A percentile compares a stretch with the other conserved stretches of the same genome.
These are phyloP conservation scores for Cyclotella cryptica DNA, from an alignment of 108 stramenopile species.

Conservation along the genomic window DNA sequence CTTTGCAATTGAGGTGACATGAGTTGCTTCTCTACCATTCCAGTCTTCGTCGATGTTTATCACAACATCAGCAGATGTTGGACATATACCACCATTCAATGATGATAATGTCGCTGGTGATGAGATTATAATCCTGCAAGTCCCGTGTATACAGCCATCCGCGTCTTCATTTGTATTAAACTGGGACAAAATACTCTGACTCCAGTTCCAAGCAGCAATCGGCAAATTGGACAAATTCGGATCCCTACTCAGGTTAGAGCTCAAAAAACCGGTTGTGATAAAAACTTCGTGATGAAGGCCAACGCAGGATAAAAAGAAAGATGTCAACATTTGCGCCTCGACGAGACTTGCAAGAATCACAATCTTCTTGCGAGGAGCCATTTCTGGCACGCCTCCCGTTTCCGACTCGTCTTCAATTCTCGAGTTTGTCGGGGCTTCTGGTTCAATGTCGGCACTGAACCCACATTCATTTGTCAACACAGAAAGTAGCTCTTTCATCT, in stretches of 20 bases:
- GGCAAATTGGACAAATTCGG: too few relatives aligned
- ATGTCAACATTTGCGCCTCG: constrained; percentile 60
- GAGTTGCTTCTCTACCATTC: constrained; percentile 69
- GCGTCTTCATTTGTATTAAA: constrained; percentile 44
- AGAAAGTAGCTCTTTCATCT: constrained; percentile 68
- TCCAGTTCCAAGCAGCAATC: constrained; percentile 56
- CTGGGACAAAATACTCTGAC: constrained; percentile 56
- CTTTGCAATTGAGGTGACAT: constrained; percentile 50
- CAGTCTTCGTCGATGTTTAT: constrained; percentile 89
- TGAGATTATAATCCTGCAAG: constrained; percentile 57
- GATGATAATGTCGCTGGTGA: constrained; percentile 65
- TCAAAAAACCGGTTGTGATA: constrained; percentile 5
- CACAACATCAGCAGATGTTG: constrained; percentile 67
- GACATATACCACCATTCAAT: constrained; percentile 64
- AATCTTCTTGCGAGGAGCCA: constrained; percentile 30
- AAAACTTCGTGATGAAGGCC: constrained; percentile 70
- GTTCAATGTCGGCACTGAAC: not conserved
- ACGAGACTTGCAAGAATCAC: constrained; percentile 78
- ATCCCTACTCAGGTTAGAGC: too few relatives aligned
- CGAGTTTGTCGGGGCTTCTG: not conserved
- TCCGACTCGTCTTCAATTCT: not conserved
- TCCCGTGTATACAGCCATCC: not conserved
- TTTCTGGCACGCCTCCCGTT: constrained; percentile 9
- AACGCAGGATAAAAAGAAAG: constrained; percentile 69
- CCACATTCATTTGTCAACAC: constrained; percentile 64